Conservation (phyloP, 2,329 filamentous ascomycete genomes). For the Escovopsis weberi region DNA sequence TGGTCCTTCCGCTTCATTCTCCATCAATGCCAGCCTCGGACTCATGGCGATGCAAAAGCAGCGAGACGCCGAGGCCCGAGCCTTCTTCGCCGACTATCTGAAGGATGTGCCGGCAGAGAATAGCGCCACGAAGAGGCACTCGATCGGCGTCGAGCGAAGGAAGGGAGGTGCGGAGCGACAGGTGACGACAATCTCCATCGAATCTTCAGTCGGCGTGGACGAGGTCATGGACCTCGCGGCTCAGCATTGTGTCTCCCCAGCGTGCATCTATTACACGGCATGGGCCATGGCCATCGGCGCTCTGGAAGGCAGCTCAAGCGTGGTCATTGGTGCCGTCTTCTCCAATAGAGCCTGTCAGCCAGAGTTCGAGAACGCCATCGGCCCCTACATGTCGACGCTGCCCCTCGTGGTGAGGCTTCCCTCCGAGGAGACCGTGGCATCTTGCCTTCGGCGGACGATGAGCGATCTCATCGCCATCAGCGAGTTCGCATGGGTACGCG, state of each 20-base stretch:
- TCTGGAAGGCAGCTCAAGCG: neutral
- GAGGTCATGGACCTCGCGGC: constrained; percentile 1
- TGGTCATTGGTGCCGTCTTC: constrained; percentile 1
- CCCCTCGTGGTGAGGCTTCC: constrained; percentile 1
- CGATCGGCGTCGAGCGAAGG: neutral
- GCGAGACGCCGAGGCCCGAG: neutral
- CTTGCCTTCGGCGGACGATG: neutral
- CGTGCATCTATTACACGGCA: constrained; percentile 3
- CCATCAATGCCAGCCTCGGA: neutral
- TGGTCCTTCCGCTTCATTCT: too few relatives aligned
- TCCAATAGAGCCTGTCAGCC: constrained; percentile 2
- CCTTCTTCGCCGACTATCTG: neutral
- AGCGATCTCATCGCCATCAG: neutral
- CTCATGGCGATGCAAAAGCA: neutral
- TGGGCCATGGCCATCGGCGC: constrained; percentile 5
- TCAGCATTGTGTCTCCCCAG: neutral
- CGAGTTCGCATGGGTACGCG: constrained; percentile 3
- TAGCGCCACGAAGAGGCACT: neutral
- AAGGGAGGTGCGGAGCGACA: neutral
- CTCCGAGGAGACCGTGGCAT: neutral
- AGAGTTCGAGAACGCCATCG: constrained; percentile 1
- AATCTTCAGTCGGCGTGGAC: neutral
- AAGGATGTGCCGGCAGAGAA: neutral
- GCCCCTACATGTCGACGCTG: constrained; percentile 3
- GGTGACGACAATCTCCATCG: neutral